Evolutionary conservation across 2,329 filamentous ascomycete species (phyloP), one percentile per base, ranked within the genome.

Genomic region (Claviceps quebecensis): DNA sequence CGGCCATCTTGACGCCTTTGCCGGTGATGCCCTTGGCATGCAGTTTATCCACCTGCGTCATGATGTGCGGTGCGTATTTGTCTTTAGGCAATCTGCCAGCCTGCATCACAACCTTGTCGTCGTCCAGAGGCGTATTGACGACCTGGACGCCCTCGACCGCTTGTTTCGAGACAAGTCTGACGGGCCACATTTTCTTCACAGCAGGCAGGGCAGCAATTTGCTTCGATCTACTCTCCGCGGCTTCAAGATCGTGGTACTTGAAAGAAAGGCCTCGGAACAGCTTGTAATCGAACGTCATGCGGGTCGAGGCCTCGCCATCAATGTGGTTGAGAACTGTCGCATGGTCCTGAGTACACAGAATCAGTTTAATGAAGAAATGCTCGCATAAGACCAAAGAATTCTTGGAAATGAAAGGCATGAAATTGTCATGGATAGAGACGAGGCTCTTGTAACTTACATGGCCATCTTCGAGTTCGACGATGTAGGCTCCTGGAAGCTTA

Each of bases 11-110:
- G 62, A 79, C 65, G 26, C 75, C 76, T 55, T 71, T 70, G 39
- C 76, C 76, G 0, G 67, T 72, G 51, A 71, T 55, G 0, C 74
- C 75, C 52, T 72, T 63, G n/a, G 69, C 70, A 26, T 67, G 68
- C 36, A 80, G 63, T 67, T 73, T 72, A 59, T 77, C 71, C 19
- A 80, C 71, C 61, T 78, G 75, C 2, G 74, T 77, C 74, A 77
- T 77, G 52, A 74, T 57, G 49, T 80, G 76, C 1, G 75, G 69
- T 11, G 68, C 64, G 54, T 72, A 74, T 0, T 61, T 16, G 52
- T 72, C 69, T 1, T 39, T 49, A 22, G 50, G 16, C 11, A 23
- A 54, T 41, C 56, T 62, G 17, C 55, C 57, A 22, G 60, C 54
- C 46, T 63, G 57, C 9, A 57, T 57, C 52, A 26, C 23, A 26